Conservation (phyloP, 352 stramenopile species). For the Phytophthora idaei region DNA sequence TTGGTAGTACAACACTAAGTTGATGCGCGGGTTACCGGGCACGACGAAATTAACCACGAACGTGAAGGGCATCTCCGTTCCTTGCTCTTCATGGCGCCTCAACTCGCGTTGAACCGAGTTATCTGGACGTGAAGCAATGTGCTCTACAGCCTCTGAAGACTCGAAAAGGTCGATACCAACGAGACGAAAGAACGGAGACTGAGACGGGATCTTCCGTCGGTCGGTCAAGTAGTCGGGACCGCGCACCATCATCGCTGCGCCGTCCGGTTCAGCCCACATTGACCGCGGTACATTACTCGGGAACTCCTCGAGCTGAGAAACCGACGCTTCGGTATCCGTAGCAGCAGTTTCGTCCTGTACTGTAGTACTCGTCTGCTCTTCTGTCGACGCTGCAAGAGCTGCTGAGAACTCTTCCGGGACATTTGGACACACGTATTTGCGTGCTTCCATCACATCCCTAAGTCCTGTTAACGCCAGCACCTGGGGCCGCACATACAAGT, state of each 20-base stretch:
- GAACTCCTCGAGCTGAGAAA: constrained; percentile 48
- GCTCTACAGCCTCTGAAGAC: constrained; percentile 54
- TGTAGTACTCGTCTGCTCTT: constrained; percentile 27
- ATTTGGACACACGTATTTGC: constrained; percentile 78
- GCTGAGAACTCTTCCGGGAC: constrained; percentile 65
- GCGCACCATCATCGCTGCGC: constrained; percentile 70
- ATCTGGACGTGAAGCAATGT: constrained; percentile 63
- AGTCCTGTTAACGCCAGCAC: constrained; percentile 62
- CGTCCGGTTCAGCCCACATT: constrained; percentile 76
- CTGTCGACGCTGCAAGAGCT: constrained; percentile 41
- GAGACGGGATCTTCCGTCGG: constrained; percentile 74
- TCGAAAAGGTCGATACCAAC: constrained; percentile 73
- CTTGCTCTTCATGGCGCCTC: constrained; percentile 55
- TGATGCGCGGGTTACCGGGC: constrained; percentile 62
- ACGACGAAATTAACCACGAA: constrained; percentile 85
- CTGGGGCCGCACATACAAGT: constrained; percentile 64
- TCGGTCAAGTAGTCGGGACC: constrained; percentile 73
- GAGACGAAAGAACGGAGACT: constrained; percentile 66
- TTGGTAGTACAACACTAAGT: constrained; percentile 79
- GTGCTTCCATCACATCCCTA: constrained; percentile 75
- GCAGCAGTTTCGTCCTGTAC: constrained; percentile 16
- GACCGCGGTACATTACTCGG: constrained; percentile 61
- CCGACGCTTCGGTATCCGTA: constrained; percentile 24
- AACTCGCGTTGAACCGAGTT: constrained; percentile 72
- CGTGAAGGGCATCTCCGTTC: constrained; percentile 76